A percentile compares a stretch with the other conserved stretches of the same genome.
These are phyloP conservation scores for Ramaria sp. DNA, from an alignment of 768 basidiomycete species.

Conservation along the genomic window DNA sequence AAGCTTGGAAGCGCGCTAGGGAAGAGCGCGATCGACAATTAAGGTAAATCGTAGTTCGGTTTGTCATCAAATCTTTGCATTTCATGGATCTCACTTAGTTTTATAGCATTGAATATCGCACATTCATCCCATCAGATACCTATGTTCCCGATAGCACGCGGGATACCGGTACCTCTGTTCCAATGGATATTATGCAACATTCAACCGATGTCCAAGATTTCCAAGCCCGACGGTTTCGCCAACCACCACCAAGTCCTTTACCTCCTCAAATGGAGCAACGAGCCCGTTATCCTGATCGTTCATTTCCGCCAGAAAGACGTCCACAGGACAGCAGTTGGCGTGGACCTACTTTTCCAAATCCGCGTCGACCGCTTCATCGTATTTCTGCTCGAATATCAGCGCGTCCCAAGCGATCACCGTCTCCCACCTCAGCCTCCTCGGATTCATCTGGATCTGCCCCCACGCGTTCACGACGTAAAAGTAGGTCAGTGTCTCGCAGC, in stretches of 20 bases:
- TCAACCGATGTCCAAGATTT: neutral
- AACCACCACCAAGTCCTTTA: neutral
- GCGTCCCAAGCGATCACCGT: conserved; percentile 2
- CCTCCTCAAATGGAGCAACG: neutral
- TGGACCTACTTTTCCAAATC: neutral
- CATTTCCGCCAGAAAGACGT: neutral
- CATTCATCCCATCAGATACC: neutral
- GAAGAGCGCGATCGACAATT: conserved; percentile 4
- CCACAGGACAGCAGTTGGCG: neutral
- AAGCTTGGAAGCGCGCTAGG: conserved; percentile 5
- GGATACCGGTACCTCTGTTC: neutral
- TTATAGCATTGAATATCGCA: conserved; percentile 2
- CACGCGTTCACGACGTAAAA: neutral
- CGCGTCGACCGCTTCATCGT: conserved; percentile 2
- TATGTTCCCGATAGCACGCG: neutral
- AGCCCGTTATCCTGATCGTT: neutral
- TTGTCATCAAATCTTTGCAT: neutral
- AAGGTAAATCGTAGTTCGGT: neutral
- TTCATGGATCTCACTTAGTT: neutral
- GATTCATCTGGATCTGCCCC: neutral
- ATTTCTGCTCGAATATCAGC: conserved; percentile 6
- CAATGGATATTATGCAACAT: neutral
- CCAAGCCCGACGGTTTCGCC: neutral
- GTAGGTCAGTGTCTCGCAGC: neutral
- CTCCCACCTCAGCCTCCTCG: neutral